Base-by-base conservation (phyloP, 2,329 filamentous ascomycete species). In the Anthostomella pinea region DNA sequence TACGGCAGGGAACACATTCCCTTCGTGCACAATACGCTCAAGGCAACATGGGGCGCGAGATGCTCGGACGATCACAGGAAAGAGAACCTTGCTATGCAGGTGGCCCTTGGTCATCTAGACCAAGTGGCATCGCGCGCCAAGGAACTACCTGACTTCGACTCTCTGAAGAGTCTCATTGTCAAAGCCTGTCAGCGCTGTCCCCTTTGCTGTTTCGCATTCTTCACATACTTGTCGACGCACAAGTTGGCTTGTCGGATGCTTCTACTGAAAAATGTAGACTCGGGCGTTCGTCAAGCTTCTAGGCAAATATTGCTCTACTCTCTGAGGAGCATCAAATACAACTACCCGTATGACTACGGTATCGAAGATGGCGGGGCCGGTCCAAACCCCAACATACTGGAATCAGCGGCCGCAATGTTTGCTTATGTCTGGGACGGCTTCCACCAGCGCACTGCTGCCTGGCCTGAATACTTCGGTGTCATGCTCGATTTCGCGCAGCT, bases 391-490 rank as follows among this genome's bases (percentile, higher is more conserved):
- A 60, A 45, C 6, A 52, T 70, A 8, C 49, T 75, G 15, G 52
- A 59, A 17, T 55, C 59, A 2, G 59, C 65, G 4, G 59, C 80
- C 25, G 49, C 53, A 13, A 63, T 78, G 15, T 67, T 88, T 32
- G 64, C 69, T 19, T 59, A 69, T 15, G 59, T 87, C 3, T 87
- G 79, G 76, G 64, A 72, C 3, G 67, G 63, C n/a, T 79, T 88
- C 38, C 79, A 86, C 41, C 60, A 67, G 3, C 68, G 73, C 29
- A 65, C 79, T 18, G 76, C 81, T 38, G 75, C 84, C 3, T 93
- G 87, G 87, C 77, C 81, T 26, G 85, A 91, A 52, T 83, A 83
- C 39, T 91, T 91, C 55, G 74, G 75, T 9, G 72, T 85, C n/a
- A 68, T 90, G 43, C 56, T 75, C n/a, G 67, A 67, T n/a, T 83